phyloP scores from a whole-genome alignment of 176 grass and related monocot genomes.

The Eleusine coracana region DNA sequence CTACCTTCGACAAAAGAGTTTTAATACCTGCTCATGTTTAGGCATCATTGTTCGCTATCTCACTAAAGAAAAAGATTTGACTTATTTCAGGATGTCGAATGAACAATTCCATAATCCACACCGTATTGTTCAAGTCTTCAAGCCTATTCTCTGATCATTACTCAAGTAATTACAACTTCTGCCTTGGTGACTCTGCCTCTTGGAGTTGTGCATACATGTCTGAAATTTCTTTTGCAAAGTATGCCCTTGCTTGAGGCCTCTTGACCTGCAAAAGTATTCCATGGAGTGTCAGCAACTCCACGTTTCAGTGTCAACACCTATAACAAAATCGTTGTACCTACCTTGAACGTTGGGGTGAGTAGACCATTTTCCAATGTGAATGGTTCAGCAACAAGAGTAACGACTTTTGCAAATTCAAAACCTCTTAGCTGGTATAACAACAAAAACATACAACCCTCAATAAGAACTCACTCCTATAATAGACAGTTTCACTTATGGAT shows the following conservation, averaged over 20 bases:
- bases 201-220: slow-evolving; percentile 75
- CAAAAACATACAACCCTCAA: neutral
- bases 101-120: neutral
- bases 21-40: neutral
- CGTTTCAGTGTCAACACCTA: neutral
- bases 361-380: slow-evolving; percentile 95
- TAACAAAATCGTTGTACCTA: slow-evolving; percentile 30
- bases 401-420: slow-evolving; percentile 87
- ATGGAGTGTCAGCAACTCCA: neutral
- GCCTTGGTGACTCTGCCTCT: slow-evolving; percentile 36
- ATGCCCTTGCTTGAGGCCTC: slow-evolving; percentile 89
- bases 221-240: slow-evolving; percentile 80
- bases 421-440: slow-evolving; percentile 73
- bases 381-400: slow-evolving; percentile 76
- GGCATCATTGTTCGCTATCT: neutral
- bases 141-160: slow-evolving; percentile 23
- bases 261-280: slow-evolving; percentile 59
- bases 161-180: slow-evolving; percentile 35
- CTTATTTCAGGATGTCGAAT: slow-evolving; percentile 32
- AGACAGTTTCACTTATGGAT: slow-evolving; percentile 20
- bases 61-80: neutral
- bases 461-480: neutral
- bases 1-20: neutral
- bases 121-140: slow-evolving; percentile 6
- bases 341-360: slow-evolving; percentile 97